phyloP scores from a whole-genome alignment of 2,329 filamentous ascomycete species.

The Penicillium sp. region DNA sequence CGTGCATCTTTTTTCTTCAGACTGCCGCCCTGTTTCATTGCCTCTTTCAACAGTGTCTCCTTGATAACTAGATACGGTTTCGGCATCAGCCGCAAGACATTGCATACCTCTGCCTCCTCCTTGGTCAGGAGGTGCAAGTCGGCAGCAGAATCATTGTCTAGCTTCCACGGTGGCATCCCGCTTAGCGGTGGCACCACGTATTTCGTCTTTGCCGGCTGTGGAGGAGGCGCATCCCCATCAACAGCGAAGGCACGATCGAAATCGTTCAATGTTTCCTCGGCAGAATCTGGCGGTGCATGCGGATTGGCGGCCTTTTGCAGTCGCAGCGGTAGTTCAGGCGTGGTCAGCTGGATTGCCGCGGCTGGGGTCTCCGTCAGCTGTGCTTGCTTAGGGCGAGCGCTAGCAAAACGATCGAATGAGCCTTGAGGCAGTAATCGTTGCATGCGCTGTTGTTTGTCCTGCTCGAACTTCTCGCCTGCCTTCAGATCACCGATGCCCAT shows the following conservation, averaged over 20 bases:
- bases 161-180: conserved; percentile 54
- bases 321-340: conserved; percentile 71
- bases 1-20: conserved; percentile 93
- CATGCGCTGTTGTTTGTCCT: conserved; percentile 75
- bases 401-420: conserved; percentile 80
- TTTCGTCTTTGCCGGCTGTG: conserved; percentile 47
- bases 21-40: conserved; percentile 80
- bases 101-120: conserved; percentile 84
- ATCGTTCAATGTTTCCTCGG: conserved; percentile 47
- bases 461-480: conserved; percentile 87
- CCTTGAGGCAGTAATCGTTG: conserved; percentile 68
- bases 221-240: conserved; percentile 44
- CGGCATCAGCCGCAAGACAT: conserved; percentile 77
- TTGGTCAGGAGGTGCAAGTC: conserved; percentile 83
- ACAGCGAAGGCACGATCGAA: conserved; percentile 56
- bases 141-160: conserved; percentile 69
- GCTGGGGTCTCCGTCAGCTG: conserved; percentile 68
- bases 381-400: conserved; percentile 68
- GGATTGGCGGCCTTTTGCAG: conserved; percentile 44
- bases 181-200: conserved; percentile 53
- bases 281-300: conserved; percentile 31
- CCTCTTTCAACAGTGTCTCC: conserved; percentile 85
- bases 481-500: conserved; percentile 81
- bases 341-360: conserved; percentile 73
- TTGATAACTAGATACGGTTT: conserved; percentile 97